These are phyloP conservation scores for Cordyceps javanica DNA, from an alignment of 2,329 filamentous ascomycete species.

Conservation along the genomic window DNA sequence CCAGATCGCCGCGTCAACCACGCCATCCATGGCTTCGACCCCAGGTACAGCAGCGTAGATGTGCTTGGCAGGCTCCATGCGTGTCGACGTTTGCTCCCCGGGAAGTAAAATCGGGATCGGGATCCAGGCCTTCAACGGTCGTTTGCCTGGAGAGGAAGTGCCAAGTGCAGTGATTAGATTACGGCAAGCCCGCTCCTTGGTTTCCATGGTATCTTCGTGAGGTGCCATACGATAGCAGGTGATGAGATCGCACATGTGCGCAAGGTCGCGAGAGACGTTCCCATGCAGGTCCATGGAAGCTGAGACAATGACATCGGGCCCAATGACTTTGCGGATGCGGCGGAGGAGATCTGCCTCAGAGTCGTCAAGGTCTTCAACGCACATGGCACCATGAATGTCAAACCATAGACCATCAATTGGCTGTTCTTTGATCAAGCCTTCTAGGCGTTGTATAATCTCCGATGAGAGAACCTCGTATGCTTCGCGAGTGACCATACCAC, in stretches of 20 bases:
- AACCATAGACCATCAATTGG: constrained; percentile 46
- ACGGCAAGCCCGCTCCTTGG: constrained; percentile 43
- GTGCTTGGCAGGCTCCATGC: constrained; percentile 43
- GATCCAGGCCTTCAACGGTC: constrained; percentile 47
- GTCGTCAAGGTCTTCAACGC: constrained; percentile 43
- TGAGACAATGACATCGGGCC: constrained; percentile 40
- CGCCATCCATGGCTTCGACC: constrained; percentile 33
- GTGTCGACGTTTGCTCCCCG: constrained; percentile 49
- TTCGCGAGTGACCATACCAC: constrained; percentile 38
- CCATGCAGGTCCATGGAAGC: constrained; percentile 52
- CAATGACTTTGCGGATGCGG: constrained; percentile 39
- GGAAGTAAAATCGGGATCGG: constrained; percentile 46
- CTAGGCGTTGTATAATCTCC: constrained; percentile 35
- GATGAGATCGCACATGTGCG: constrained; percentile 43
- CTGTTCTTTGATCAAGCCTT: constrained; percentile 26
- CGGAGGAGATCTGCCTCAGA: constrained; percentile 40
- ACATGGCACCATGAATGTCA: constrained; percentile 52
- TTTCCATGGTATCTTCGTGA: constrained; percentile 44
- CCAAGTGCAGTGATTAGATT: constrained; percentile 38
- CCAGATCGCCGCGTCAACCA: constrained; percentile 49
- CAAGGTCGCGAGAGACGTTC: constrained; percentile 44
- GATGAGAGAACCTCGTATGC: constrained; percentile 39
- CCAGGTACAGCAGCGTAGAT: constrained; percentile 42
- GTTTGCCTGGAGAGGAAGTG: constrained; percentile 17
- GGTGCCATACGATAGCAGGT: constrained; percentile 49